Evolutionary conservation across 2,329 filamentous ascomycete species (phyloP).

Genomic region (Fusarium chlamydosporum): DNA sequence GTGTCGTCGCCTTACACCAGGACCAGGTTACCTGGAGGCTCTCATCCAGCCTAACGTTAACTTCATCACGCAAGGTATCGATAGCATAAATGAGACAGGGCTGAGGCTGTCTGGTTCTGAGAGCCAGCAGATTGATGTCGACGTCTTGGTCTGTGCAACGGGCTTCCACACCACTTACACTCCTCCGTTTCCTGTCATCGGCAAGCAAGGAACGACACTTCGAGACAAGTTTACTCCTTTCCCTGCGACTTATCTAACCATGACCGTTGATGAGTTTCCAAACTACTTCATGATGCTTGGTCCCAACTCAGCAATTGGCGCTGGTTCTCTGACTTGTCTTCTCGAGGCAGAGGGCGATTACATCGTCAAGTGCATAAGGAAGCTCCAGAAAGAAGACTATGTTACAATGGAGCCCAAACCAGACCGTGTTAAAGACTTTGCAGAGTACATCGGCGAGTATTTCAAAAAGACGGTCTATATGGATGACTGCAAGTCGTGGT

Average conservation of each 20-base stretch:
- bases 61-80: background rate
- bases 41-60: background rate
- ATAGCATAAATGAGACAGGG: background rate
- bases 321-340: conserved; percentile 15
- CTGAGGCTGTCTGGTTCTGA: background rate
- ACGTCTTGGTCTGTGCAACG: conserved; percentile 8
- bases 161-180: background rate
- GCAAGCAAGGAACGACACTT: background rate
- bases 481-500: conserved; percentile 25
- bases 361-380: conserved; percentile 20
- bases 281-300: conserved; percentile 1
- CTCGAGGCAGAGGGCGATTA: conserved; percentile 10
- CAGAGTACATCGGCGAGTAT: conserved; percentile 23
- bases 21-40: conserved; percentile 7
- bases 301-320: conserved; percentile 12
- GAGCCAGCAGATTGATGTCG: background rate
- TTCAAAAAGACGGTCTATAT: conserved; percentile 29
- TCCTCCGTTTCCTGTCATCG: background rate
- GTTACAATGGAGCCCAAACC: conserved; percentile 14
- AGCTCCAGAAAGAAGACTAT: conserved; percentile 16
- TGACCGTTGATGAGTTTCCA: background rate
- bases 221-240: background rate
- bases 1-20: conserved; percentile 4
- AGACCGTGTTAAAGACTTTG: conserved; percentile 21
- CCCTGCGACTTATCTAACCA: background rate